Evolutionary conservation across 352 stramenopile species (phyloP).

Genomic region (Phytophthora rubi): DNA sequence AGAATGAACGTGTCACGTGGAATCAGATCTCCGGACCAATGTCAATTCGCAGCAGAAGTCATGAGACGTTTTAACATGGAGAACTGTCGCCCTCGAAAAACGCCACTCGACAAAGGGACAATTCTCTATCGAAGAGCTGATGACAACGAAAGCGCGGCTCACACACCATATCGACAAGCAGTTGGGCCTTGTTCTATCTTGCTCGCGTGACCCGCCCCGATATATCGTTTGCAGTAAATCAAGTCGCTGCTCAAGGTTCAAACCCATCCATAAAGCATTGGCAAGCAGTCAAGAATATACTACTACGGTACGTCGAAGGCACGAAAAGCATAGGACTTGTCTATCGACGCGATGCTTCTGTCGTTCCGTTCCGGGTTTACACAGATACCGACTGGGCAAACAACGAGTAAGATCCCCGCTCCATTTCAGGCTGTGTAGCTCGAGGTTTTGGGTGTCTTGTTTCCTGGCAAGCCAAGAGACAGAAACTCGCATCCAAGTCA

Average conservation of each 20-base stretch:
- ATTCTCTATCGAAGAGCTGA: not conserved
- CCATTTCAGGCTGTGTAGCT: too few relatives aligned
- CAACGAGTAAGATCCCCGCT: too few relatives aligned
- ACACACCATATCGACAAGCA: conserved; percentile 4
- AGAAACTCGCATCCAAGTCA: too few relatives aligned
- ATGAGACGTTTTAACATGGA: conserved; percentile 1
- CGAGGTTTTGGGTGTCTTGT: too few relatives aligned
- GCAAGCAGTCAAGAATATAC: too few relatives aligned
- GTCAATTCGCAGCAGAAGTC: not conserved
- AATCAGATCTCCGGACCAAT: conserved; percentile 1
- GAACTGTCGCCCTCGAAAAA: not conserved
- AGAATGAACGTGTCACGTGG: not conserved
- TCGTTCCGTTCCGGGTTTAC: too few relatives aligned
- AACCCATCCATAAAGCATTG: too few relatives aligned
- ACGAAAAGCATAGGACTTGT: not conserved
- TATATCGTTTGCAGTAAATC: conserved; percentile 8
- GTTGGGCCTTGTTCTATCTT: conserved; percentile 8
- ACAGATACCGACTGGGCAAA: too few relatives aligned
- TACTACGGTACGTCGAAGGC: too few relatives aligned
- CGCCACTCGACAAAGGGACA: not conserved
- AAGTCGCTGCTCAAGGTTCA: conserved; percentile 1
- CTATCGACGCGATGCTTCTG: not conserved
- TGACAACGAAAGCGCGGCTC: not conserved
- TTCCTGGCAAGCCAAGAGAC: too few relatives aligned
- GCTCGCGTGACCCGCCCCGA: not conserved